A percentile compares a stretch with the other conserved stretches of the same genome.
Conservation (phyloP, 176 grass and related monocot species). For the Avena atlantica region DNA sequence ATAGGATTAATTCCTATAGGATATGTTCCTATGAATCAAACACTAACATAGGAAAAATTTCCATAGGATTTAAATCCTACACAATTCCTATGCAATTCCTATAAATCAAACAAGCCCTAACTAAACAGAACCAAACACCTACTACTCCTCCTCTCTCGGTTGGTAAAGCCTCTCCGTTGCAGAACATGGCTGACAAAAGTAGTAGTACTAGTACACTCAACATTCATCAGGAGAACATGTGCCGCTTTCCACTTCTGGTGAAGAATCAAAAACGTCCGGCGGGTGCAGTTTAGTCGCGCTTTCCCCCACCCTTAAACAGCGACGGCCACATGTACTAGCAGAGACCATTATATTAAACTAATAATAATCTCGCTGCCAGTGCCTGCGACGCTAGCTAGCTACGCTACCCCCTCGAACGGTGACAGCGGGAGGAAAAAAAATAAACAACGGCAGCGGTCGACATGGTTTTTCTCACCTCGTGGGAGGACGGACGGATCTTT, state of each 20-base stretch:
- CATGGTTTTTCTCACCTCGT: neutral
- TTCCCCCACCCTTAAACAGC: neutral
- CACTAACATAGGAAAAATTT: no score
- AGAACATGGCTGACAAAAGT: neutral
- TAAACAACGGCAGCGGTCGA: neutral
- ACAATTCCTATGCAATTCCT: no score
- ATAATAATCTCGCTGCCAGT: neutral
- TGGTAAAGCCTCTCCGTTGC: neutral
- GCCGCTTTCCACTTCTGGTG: constrained; percentile 14
- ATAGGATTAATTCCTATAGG: no score
- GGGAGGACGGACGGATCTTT: neutral
- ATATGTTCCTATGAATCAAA: no score
- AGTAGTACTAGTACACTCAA: neutral
- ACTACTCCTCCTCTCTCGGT: neutral
- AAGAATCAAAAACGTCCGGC: neutral
- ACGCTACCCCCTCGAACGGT: neutral
- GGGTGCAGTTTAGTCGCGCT: no score
- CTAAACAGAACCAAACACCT: neutral
- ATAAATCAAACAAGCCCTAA: no score
- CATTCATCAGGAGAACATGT: neutral
- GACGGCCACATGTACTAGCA: no score
- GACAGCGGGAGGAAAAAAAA: neutral
- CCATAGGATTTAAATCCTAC: no score
- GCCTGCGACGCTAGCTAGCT: neutral
- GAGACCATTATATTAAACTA: no score